Percentiles rank a stretch among this genome's conserved stretches.
Conservation (phyloP, 768 basidiomycete genomes). For the Calvatia gigantea region DNA sequence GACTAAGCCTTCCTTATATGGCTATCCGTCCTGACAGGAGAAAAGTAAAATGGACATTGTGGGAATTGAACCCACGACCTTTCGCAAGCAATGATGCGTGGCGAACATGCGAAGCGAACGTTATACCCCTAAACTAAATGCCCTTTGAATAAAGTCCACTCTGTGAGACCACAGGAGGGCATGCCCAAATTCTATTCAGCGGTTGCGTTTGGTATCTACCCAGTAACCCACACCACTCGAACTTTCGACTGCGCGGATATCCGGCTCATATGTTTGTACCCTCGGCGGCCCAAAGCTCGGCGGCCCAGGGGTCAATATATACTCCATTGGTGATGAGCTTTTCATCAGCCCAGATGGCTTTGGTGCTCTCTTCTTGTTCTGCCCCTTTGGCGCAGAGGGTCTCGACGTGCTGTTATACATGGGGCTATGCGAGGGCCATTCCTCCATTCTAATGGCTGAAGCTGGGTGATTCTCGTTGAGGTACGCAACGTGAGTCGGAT, state of each 20-base stretch:
- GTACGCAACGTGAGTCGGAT: conserved; percentile 34
- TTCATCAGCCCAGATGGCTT: conserved; percentile 19
- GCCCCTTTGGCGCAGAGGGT: conserved; percentile 4
- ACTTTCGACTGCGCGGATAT: background rate
- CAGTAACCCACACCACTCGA: background rate
- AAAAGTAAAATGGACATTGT: conserved; percentile 36
- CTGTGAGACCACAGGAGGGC: background rate
- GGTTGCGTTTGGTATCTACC: background rate
- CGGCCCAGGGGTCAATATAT: conserved; percentile 24
- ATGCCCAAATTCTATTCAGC: background rate
- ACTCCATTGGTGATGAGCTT: conserved; percentile 26
- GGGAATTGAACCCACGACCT: conserved; percentile 60
- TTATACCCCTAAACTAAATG: conserved; percentile 61
- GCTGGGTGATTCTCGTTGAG: conserved; percentile 16
- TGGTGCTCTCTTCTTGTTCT: conserved; percentile 3
- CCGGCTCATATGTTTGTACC: background rate
- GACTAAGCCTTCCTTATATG: conserved; percentile 7
- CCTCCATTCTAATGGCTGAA: conserved; percentile 12
- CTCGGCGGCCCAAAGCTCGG: conserved; percentile 18
- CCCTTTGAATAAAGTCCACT: conserved; percentile 21
- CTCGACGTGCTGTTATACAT: conserved; percentile 6
- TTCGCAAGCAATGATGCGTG: conserved; percentile 31
- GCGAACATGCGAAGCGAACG: conserved; percentile 49
- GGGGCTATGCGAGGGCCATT: conserved; percentile 15
- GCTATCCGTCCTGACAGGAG: background rate